phyloP scores from a whole-genome alignment of 768 basidiomycete genomes.

The Panaeolus papilionaceus region DNA sequence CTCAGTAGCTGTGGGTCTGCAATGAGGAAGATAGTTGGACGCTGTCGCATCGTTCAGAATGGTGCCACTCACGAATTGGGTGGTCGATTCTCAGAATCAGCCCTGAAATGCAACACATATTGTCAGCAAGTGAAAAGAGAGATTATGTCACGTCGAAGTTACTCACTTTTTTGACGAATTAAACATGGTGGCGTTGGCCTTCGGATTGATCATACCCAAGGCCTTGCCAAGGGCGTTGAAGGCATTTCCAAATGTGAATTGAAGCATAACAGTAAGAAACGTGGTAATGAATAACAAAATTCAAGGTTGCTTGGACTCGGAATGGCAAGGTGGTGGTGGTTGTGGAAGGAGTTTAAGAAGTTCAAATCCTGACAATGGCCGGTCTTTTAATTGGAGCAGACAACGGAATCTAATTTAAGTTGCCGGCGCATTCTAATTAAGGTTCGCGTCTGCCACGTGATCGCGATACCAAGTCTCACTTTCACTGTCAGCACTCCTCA shows the following conservation, averaged over 20 bases:
- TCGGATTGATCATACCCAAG: not conserved
- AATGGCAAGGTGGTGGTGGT: not conserved
- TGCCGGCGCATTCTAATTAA: not conserved
- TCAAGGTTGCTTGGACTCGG: not conserved
- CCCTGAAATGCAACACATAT: not conserved
- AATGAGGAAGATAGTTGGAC: not conserved
- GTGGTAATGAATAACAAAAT: not conserved
- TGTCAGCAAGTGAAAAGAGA: not conserved
- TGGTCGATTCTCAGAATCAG: not conserved
- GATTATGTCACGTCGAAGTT: not conserved
- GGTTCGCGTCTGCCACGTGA: not conserved
- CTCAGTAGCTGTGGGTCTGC: not conserved
- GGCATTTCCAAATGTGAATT: not conserved
- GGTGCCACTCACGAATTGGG: not conserved
- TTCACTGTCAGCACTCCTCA: too few relatives aligned
- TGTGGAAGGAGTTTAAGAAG: not conserved
- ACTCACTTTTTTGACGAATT: not conserved
- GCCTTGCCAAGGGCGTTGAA: constrained; percentile 5
- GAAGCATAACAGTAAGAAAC: not conserved
- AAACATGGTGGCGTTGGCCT: not conserved
- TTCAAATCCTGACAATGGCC: not conserved
- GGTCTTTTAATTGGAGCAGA: not conserved
- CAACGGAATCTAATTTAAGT: not conserved
- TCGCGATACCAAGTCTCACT: not conserved
- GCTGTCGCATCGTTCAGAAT: not conserved